A percentile compares a stretch with the other conserved stretches of the same genome.
phyloP scores from a whole-genome alignment of 139 green algal species.

The Chlorella sp. region DNA sequence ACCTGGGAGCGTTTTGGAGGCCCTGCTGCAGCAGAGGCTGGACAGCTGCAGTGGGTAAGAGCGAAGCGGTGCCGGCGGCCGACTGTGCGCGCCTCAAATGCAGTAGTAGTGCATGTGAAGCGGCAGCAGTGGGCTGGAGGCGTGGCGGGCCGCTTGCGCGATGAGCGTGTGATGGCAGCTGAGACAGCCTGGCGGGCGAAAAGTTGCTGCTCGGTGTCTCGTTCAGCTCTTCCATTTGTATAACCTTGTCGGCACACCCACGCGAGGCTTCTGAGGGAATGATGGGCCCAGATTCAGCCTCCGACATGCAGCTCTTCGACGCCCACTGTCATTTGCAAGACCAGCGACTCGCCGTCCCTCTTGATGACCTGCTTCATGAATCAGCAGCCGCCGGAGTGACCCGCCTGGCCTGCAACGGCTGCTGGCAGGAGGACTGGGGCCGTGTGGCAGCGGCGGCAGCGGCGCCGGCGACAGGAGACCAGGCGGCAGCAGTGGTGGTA shows the following conservation, averaged over 20 bases:
- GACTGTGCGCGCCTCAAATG: neutral
- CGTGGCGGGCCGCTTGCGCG: too few relatives aligned
- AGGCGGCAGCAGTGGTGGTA: slow-evolving; percentile 28
- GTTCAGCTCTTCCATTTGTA: neutral
- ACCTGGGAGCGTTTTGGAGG: neutral
- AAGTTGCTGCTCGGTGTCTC: neutral
- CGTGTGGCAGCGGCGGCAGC: slow-evolving; percentile 31
- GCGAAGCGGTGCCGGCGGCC: too few relatives aligned
- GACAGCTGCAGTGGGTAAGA: too few relatives aligned
- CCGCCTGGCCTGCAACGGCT: slow-evolving; percentile 47
- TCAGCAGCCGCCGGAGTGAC: slow-evolving; percentile 5
- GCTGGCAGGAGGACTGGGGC: slow-evolving; percentile 53
- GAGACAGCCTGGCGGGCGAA: neutral
- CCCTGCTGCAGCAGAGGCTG: neutral
- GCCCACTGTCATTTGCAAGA: slow-evolving; percentile 64
- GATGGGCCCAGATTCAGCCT: too few relatives aligned
- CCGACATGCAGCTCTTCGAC: slow-evolving; percentile 25
- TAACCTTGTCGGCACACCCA: too few relatives aligned
- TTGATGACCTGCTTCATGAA: slow-evolving; percentile 16
- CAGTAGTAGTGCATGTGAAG: neutral
- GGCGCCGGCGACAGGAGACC: neutral
- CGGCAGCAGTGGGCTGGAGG: neutral
- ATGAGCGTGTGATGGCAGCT: neutral
- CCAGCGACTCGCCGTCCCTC: neutral
- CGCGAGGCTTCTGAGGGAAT: too few relatives aligned